Base-by-base conservation (phyloP, 176 grass and related monocot species). In the Musa troglodytarum region DNA sequence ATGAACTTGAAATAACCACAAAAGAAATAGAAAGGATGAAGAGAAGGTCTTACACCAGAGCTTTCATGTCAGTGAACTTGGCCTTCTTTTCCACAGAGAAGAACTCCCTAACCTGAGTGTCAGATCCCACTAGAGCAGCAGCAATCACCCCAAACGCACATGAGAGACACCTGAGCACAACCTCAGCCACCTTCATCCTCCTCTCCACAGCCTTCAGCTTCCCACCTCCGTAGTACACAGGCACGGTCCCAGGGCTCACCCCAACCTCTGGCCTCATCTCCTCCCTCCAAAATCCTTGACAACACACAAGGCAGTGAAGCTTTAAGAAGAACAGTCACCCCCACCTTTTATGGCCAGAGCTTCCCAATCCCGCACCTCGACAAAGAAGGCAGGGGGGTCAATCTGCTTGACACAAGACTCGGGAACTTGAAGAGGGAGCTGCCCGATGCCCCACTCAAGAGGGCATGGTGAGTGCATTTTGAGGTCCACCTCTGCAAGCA, bases 41-140 rank as follows among this genome's bases (percentile, higher is more conserved):
- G 49, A 49, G 20, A 28, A 15, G 8, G 17, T 65, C 75, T 79
- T 86, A 86, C 74, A 88, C 92, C 51, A 92, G 76, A 2, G 92
- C 89, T 79, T 84, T 84, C 83, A 96, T 81, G 80, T 96, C 92
- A 13, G 85, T 86, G 79, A 67, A 96, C 64, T 54, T 79, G 54
- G 92, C 92, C 81, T 76, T 79, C 69, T 77, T 87, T 79, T 89
- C 73, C 25, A 84, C 7, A 1, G 81, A 79, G 87, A 96, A 89
- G 85, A 96, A 89, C 15, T 24, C 92, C 53, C 70, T 74, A 7
- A 80, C 80, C 76, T 96, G 87, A 10, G 57, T 55, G 54, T 88
- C 87, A 0, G 87, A 87, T 0, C 34, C 87, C 54, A 96, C 84
- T 54, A 96, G 80, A 64, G 74, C 74, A 58, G 82, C 87, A 49